Evolutionary conservation across 441 rosid genomes (phyloP).

Genomic region (Euphorbia celastroides): DNA sequence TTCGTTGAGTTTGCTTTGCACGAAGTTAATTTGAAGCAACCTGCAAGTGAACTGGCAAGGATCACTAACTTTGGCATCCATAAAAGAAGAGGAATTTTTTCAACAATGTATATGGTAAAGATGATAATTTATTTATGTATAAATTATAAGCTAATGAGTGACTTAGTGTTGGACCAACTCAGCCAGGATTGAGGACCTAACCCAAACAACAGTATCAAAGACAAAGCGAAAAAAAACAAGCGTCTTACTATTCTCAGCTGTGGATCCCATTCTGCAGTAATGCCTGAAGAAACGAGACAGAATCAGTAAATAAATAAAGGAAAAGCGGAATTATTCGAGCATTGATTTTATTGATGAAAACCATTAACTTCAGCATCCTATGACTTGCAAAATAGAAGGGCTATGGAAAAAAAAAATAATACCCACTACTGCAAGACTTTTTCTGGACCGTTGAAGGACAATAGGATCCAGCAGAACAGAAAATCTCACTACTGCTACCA

Average conservation of each 20-base stretch:
- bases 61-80: conserved; percentile 7
- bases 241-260: conserved; percentile 60
- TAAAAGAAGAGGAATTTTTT: background rate
- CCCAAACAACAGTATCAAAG: no score
- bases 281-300: conserved; percentile 31
- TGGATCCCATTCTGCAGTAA: conserved; percentile 87
- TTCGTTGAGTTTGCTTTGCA: conserved; percentile 56
- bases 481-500: conserved; percentile 47
- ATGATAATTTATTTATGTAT: no score
- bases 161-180: no score
- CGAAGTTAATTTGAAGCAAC: conserved; percentile 75
- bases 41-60: conserved; percentile 38
- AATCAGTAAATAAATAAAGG: conserved; percentile 1
- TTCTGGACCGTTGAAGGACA: conserved; percentile 63
- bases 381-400: no score
- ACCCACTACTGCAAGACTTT: conserved; percentile 74
- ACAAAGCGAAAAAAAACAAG: background rate
- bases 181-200: no score
- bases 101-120: no score
- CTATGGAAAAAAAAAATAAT: conserved; percentile 29
- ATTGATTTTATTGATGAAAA: background rate
- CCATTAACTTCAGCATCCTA: background rate
- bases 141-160: no score
- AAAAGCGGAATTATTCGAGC: background rate
- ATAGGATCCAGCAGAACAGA: conserved; percentile 82